Percentiles rank a stretch among this genome's conserved stretches.
Conservation (phyloP, 1,139 yeast species). For the Candida mesenterica region DNA sequence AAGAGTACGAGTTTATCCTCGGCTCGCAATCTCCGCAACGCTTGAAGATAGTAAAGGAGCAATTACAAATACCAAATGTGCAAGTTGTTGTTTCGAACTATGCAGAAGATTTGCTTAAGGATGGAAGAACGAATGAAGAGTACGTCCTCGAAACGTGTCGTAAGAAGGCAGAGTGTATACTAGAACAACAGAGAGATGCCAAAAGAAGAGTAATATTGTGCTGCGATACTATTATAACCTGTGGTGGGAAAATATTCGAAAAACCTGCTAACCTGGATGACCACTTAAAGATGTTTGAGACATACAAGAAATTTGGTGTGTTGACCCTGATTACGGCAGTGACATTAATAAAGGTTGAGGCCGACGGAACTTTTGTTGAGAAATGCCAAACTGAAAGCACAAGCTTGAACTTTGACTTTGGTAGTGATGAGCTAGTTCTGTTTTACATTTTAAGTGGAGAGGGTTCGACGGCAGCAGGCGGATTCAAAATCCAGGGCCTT, state of each 20-base stretch:
- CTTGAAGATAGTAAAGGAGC: conserved; percentile 55
- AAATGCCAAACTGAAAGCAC: conserved; percentile 22
- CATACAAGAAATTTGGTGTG: conserved; percentile 48
- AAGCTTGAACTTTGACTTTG: conserved; percentile 26
- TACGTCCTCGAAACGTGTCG: conserved; percentile 73
- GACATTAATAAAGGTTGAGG: conserved; percentile 44
- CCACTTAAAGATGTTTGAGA: conserved; percentile 44
- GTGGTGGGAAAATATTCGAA: conserved; percentile 62
- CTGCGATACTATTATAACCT: conserved; percentile 85
- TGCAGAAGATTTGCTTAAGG: conserved; percentile 70
- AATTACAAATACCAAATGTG: conserved; percentile 57
- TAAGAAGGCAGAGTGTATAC: conserved; percentile 57
- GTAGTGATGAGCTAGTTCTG: conserved; percentile 50
- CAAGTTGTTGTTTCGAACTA: conserved; percentile 57
- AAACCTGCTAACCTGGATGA: conserved; percentile 59
- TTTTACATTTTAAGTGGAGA: conserved; percentile 70
- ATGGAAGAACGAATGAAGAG: conserved; percentile 44
- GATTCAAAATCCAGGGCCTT: conserved; percentile 77
- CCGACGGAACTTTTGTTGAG: conserved; percentile 16
- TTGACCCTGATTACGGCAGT: conserved; percentile 68
- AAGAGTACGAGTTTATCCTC: conserved; percentile 46
- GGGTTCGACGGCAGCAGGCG: conserved; percentile 86
- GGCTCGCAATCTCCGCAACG: conserved; percentile 89
- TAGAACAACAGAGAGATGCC: conserved; percentile 31
- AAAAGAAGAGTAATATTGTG: conserved; percentile 46